These are phyloP conservation scores for Chytriomyces sp. DNA, from an alignment of 192 early-diverging fungal species.

Conservation along the genomic window DNA sequence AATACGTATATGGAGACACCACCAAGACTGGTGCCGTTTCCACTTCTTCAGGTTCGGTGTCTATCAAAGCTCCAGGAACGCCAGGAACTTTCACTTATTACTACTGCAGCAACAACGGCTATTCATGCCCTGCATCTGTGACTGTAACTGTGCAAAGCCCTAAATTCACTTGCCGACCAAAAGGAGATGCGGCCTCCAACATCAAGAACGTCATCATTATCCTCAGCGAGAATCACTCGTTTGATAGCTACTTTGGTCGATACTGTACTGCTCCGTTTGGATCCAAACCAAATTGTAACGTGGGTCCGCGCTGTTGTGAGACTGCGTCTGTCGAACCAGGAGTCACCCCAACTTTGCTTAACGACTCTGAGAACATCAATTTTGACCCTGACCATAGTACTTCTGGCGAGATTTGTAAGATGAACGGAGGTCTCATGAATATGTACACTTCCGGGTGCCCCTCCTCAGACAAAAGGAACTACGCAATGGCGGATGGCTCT, in stretches of 20 bases:
- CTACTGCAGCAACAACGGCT: neutral
- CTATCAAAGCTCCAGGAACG: neutral
- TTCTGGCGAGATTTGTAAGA: conserved; percentile 5
- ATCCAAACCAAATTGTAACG: conserved; percentile 10
- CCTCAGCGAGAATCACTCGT: conserved; percentile 16
- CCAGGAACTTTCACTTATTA: neutral
- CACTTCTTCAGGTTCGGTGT: neutral
- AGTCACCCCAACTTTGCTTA: neutral
- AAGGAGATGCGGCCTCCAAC: no score
- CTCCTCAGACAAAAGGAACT: conserved; percentile 4
- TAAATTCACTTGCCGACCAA: no score
- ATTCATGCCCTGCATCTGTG: neutral
- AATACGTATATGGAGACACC: neutral
- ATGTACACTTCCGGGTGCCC: conserved; percentile 1
- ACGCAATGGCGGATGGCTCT: conserved; percentile 16
- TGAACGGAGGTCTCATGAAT: conserved; percentile 25
- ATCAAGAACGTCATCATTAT: conserved; percentile 14
- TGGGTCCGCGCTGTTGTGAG: conserved; percentile 6
- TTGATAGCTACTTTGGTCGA: conserved; percentile 7
- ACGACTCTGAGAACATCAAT: neutral
- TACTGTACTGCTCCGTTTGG: conserved; percentile 7
- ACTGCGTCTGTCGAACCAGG: neutral
- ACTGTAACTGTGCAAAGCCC: neutral
- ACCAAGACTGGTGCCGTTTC: neutral
- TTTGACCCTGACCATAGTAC: neutral